Percentiles rank a stretch among this genome's conserved stretches.
Evolutionary conservation across 129 eudicot species (phyloP).

Genomic region (Chrysanthemum seticuspe): DNA sequence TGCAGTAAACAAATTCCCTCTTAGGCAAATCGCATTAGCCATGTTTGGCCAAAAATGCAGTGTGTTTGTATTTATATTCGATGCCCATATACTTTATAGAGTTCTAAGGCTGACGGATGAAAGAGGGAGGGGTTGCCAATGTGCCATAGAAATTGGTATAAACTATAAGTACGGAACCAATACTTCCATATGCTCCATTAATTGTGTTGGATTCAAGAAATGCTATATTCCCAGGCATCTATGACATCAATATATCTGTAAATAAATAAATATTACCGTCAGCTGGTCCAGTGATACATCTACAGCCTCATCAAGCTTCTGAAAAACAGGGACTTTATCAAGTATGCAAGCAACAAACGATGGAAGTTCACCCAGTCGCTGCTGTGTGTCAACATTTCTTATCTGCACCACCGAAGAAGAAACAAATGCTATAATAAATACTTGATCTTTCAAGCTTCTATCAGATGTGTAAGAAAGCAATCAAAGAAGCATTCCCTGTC

Average conservation of each 20-base stretch:
- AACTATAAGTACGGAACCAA: no score
- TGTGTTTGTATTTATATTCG: no score
- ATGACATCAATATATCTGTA: background rate
- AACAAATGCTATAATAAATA: background rate
- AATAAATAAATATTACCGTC: conserved; percentile 44
- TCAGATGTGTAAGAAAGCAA: conserved; percentile 6
- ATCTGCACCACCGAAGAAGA: conserved; percentile 48
- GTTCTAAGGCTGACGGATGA: no score
- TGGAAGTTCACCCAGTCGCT: conserved; percentile 84
- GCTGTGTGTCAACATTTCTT: conserved; percentile 74
- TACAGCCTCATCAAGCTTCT: conserved; percentile 51
- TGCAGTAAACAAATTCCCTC: background rate
- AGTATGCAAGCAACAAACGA: conserved; percentile 58
- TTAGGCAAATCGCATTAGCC: no score
- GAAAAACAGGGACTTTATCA: conserved; percentile 48
- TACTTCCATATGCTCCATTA: no score
- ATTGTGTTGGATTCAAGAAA: background rate
- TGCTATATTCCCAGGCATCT: background rate
- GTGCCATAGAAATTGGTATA: no score
- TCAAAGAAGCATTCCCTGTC: background rate
- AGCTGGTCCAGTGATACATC: conserved; percentile 67
- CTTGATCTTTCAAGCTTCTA: background rate
- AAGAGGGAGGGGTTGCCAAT: no score
- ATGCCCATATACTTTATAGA: no score
- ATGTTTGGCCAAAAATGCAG: no score